phyloP scores from a whole-genome alignment of 75 land plant species.

The Ceratopteris richardii region DNA sequence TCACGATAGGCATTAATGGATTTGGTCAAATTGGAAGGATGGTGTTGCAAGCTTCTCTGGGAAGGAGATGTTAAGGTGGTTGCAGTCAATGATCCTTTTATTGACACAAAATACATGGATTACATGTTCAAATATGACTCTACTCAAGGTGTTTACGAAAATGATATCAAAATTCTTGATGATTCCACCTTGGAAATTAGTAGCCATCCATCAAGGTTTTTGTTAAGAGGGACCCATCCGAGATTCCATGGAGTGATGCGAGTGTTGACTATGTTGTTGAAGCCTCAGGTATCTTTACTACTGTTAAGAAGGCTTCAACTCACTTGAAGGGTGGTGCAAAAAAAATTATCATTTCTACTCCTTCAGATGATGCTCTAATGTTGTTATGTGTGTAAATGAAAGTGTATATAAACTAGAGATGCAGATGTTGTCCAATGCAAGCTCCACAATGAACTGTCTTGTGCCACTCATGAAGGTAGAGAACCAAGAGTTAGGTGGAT shows the following conservation, averaged over 20 bases:
- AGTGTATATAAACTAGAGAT: conserved; percentile 17
- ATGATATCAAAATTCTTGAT: conserved; percentile 49
- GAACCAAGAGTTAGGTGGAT: conserved; percentile 40
- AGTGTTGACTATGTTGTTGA: conserved; percentile 29
- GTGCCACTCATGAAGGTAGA: conserved; percentile 35
- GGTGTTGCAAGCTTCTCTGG: conserved; percentile 15
- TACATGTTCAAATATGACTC: conserved; percentile 99
- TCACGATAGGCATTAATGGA: conserved; percentile 21
- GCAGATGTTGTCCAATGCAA: conserved; percentile 33
- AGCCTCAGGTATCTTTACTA: conserved; percentile 34
- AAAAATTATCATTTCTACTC: conserved; percentile 34
- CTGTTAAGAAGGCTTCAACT: conserved; percentile 25
- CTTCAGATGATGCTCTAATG: conserved; percentile 32
- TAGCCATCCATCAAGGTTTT: conserved; percentile 49
- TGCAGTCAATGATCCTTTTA: conserved; percentile 36
- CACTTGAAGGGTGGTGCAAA: conserved; percentile 38
- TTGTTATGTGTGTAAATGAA: conserved; percentile 34
- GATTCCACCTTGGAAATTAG: conserved; percentile 69
- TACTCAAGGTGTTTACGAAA: conserved; percentile 69
- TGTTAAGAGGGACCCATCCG: conserved; percentile 34
- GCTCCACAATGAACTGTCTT: conserved; percentile 40
- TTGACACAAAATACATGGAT: conserved; percentile 38
- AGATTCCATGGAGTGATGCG: conserved; percentile 25
- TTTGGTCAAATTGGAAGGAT: conserved; percentile 30
- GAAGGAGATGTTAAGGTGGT: conserved; percentile 25